Evolutionary conservation across 345 rosid species (phyloP).

Genomic region (Dipteronia sinensis): DNA sequence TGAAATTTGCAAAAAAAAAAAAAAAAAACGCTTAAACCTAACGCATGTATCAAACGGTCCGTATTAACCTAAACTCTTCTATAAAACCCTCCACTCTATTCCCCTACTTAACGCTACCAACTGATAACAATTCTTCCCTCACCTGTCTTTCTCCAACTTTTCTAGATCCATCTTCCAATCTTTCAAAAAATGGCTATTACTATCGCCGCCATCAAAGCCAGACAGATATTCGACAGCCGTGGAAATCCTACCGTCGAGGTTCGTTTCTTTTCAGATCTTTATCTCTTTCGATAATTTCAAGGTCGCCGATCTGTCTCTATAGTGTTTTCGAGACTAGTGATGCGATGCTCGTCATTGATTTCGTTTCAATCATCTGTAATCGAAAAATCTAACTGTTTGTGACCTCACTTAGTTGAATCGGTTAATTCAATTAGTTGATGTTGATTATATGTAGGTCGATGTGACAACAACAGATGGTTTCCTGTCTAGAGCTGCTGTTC

Average conservation of each 20-base stretch:
- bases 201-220: constrained; percentile 66
- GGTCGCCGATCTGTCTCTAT: constrained; percentile 27
- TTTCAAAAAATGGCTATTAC: constrained; percentile 48
- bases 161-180: constrained; percentile 11
- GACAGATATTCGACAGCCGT: constrained; percentile 99
- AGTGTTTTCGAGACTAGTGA: background rate
- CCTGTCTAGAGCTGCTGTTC: constrained; percentile 82
- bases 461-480: constrained; percentile 53
- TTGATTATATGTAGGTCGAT: constrained; percentile 54
- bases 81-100: background rate
- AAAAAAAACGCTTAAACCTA: background rate
- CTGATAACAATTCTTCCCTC: background rate
- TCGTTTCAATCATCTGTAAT: background rate
- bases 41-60: background rate
- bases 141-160: background rate
- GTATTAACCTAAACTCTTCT: background rate
- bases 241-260: constrained; percentile 99
- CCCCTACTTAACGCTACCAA: background rate
- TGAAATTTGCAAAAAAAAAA: no score
- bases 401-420: background rate
- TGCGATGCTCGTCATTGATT: no score
- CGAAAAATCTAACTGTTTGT: no score
- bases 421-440: background rate
- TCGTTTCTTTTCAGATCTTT: constrained; percentile 14
- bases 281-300: constrained; percentile 19